Evolutionary conservation across 1,284 basidiomycete species (phyloP), one percentile per base, ranked within the genome.

Genomic region (Melampsora americana): DNA sequence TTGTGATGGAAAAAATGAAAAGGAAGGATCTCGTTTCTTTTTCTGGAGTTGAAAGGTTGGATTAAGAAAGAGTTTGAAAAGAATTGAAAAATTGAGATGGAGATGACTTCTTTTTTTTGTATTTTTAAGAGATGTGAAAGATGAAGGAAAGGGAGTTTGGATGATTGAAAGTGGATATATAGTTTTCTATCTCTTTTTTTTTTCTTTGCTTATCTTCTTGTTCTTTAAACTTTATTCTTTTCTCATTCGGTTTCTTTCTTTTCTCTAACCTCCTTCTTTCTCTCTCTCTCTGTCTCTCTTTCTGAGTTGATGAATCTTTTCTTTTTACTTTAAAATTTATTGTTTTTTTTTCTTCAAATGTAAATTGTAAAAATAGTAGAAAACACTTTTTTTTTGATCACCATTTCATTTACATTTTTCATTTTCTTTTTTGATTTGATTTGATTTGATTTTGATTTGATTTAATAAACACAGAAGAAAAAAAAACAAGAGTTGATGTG

Each of bases 191-290:
- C 6, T 6, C 61, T 18, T 61, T 30, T 28, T 64, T 18, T 30
- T 28, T 28, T 4, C 5, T 30, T 28, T 26, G 5, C 61, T 35
- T 64, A 5, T 5, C 30, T 18, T 35, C 3, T n/a, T 26, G 20
- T 68, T 35, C n/a, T 35, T 50, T 16, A 14, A 3, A 11, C 16
- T 42, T 39, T 44, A n/a, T 44, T 66, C 5, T 56, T 56, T 56
- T 26, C 26, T 56, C 12, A 56, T 26, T 12, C 12, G 20, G 5
- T 56, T 14, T 56, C 12, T 20, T 14, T 56, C 18, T 20, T 35
- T 35, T 9, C 9, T 9, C 9, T 35, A 3, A 74, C 5, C 30
- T 39, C n/a, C 26, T 74, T 23, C 32, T 69, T 61, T 70, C 71
- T 74, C 46, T 26, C 50, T 20, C 12, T 56, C 26, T 26, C 50